Evolutionary conservation across 192 early-diverging fungal species (phyloP).

Genomic region (Backusella psychrophila): DNA sequence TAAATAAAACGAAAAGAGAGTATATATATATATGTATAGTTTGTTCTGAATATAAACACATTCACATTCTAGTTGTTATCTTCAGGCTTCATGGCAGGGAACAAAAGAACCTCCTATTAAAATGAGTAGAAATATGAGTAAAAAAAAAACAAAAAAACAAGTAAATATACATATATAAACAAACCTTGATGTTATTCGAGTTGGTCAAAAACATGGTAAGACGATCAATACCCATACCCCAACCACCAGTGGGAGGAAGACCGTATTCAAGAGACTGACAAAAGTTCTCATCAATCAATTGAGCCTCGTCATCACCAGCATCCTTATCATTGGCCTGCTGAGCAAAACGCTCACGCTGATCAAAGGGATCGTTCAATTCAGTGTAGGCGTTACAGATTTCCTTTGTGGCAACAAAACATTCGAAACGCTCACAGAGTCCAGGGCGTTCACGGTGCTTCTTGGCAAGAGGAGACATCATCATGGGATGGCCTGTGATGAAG

Average conservation of each 20-base stretch:
- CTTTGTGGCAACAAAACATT: conserved; percentile 98
- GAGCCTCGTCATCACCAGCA: conserved; percentile 98
- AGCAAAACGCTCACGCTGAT: conserved; percentile 96
- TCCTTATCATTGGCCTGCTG: conserved; percentile 98
- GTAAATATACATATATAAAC: neutral
- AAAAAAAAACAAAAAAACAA: too few relatives aligned
- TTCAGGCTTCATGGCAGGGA: conserved; percentile 73
- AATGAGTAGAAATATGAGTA: neutral
- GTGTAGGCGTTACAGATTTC: conserved; percentile 99
- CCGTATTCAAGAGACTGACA: conserved; percentile 97
- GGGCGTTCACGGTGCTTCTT: conserved; percentile 89
- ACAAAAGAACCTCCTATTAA: conserved; percentile 43
- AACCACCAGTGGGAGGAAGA: conserved; percentile 92
- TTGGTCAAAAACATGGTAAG: conserved; percentile 99
- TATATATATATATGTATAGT: neutral
- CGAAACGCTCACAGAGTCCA: conserved; percentile 97
- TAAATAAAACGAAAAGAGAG: neutral
- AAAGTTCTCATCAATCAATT: conserved; percentile 97
- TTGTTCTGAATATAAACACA: neutral
- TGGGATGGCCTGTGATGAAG: conserved; percentile 96
- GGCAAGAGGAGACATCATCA: conserved; percentile 99
- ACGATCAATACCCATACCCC: conserved; percentile 96
- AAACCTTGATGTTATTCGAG: conserved; percentile 91
- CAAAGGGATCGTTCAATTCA: conserved; percentile 99
- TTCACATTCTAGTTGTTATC: conserved; percentile 37